A percentile compares a stretch with the other conserved stretches of the same genome.
These are phyloP conservation scores for Rostrohypoxylon terebratum DNA, from an alignment of 495 filamentous ascomycete species.

Conservation along the genomic window DNA sequence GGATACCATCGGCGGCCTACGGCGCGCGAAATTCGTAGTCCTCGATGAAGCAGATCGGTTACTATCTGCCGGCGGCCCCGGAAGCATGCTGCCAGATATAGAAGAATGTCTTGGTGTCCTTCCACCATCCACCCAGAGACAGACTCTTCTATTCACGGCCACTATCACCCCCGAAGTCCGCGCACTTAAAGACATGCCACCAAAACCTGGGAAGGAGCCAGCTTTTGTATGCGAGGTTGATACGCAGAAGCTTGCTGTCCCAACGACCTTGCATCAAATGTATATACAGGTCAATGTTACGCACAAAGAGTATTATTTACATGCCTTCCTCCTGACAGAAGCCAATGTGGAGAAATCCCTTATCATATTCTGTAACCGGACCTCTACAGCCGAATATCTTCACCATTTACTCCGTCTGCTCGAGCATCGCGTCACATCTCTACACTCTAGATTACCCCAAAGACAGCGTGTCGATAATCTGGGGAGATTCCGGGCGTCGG, in stretches of 20 bases:
- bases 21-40: constrained; percentile 83
- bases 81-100: constrained; percentile 93
- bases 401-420: constrained; percentile 86
- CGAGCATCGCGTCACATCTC: constrained; percentile 86
- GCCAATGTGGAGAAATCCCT: constrained; percentile 76
- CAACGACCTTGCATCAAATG: constrained; percentile 81
- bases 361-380: constrained; percentile 97
- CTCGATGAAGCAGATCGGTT: constrained; percentile 97
- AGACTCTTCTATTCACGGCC: constrained; percentile 87
- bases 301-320: constrained; percentile 92
- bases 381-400: constrained; percentile 84
- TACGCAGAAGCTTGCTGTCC: constrained; percentile 77
- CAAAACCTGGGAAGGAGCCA: constrained; percentile 72
- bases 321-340: constrained; percentile 85
- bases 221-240: constrained; percentile 91
- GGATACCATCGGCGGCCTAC: constrained; percentile 85
- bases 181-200: constrained; percentile 79
- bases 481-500: constrained; percentile 89
- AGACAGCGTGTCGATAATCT: constrained; percentile 86
- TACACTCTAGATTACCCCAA: constrained; percentile 89
- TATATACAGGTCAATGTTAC: constrained; percentile 89
- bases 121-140: constrained; percentile 76
- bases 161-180: constrained; percentile 94
- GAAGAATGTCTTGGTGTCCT: constrained; percentile 85
- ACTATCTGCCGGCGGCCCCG: constrained; percentile 73